Base-by-base conservation (phyloP, 352 stramenopile genomes). In the Phytophthora sp. region DNA sequence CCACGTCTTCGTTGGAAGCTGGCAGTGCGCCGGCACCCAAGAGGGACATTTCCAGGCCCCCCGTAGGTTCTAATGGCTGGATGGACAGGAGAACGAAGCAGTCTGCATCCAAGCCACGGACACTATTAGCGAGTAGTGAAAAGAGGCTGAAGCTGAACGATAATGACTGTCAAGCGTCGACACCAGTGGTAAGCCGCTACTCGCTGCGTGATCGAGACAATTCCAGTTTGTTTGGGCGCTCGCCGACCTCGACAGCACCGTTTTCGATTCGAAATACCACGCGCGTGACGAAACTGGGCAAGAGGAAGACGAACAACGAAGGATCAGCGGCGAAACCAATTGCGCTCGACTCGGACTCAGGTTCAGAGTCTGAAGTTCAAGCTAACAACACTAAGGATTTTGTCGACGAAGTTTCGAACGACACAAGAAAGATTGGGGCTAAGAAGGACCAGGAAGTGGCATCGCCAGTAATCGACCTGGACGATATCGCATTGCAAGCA, bases 271-370 rank as follows among this genome's bases (percentile, higher is more conserved):
- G 47, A 39, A 49, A 38, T n/a, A n/a, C n/a, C 7, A 15, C 20
- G 12, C 23, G 39, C 18, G 9, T 23, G 18, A 50, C 58, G 23
- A 66, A 44, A 11, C 26, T 74, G 2, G 66, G 53, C 15, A 77
- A 79, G 42, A 39, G 69, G 3, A 73, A 66, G 44, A 47, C 57
- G 30, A 80, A 33, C 24, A 73, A 39, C 8, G 65, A 75, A 50
- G 71, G 67, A 23, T 77, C 76, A 7, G 79, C 74, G n/a, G 57
- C 68, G 16, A 71, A 84, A 31, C 79, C 79, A 15, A 88, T 88
- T 62, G 51, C 79, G 7, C 46, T 88, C 42, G 79, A 85, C 29
- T 78, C 77, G 7, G 79, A 85, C 42, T 82, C 79, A 3, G 76
- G 80, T 2, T 58, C 60, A 7, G 76, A 80, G 7, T 24, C 30